These are phyloP conservation scores for Lentinula sp. DNA, from an alignment of 768 basidiomycete genomes.

Conservation along the genomic window DNA sequence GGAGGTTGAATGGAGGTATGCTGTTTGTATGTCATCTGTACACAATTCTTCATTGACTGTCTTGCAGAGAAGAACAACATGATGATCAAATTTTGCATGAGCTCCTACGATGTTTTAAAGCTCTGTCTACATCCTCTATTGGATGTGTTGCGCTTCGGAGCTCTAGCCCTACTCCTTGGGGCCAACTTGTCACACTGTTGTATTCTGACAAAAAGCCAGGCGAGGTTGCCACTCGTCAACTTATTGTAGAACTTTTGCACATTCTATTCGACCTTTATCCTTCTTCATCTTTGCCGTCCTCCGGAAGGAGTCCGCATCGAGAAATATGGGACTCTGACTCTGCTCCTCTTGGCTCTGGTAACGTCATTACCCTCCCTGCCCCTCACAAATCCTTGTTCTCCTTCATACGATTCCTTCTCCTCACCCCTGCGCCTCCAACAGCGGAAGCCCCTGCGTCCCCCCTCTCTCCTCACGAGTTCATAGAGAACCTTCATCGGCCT, in stretches of 20 bases:
- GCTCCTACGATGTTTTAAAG: constrained; percentile 90
- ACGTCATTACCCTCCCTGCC: constrained; percentile 58
- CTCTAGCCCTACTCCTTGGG: constrained; percentile 83
- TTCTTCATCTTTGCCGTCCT: constrained; percentile 54
- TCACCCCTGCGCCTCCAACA: constrained; percentile 64
- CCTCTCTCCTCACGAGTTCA: constrained; percentile 76
- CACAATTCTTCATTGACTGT: background rate
- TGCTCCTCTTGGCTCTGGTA: constrained; percentile 32
- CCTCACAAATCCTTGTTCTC: constrained; percentile 73
- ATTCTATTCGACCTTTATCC: constrained; percentile 89
- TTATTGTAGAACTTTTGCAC: constrained; percentile 85
- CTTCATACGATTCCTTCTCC: constrained; percentile 67
- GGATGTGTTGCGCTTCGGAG: constrained; percentile 90
- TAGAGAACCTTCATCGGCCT: constrained; percentile 61
- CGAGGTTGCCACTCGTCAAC: constrained; percentile 82
- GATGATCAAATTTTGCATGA: constrained; percentile 94
- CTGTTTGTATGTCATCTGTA: background rate
- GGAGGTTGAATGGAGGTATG: constrained; percentile 92
- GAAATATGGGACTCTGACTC: constrained; percentile 56
- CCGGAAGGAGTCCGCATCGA: constrained; percentile 30
- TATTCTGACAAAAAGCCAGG: constrained; percentile 99
- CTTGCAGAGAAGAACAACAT: constrained; percentile 92
- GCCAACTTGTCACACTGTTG: constrained; percentile 74
- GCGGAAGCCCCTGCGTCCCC: constrained; percentile 56
- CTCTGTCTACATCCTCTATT: constrained; percentile 80